Evolutionary conservation across 345 rosid species (phyloP).

Genomic region (Aquilaria sinensis): DNA sequence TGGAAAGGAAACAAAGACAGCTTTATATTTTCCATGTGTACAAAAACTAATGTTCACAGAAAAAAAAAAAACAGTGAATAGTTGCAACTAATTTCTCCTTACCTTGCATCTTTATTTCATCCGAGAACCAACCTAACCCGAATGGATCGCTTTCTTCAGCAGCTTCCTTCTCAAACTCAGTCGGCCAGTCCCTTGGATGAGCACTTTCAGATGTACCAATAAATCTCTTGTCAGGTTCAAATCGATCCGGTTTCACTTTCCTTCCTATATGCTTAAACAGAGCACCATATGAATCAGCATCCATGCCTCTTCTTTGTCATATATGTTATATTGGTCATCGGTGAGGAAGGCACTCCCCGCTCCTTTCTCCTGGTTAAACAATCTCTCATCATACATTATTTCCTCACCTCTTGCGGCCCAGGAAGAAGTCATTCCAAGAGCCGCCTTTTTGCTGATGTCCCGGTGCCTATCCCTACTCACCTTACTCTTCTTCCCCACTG

Average conservation of each 20-base stretch:
- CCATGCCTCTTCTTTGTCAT: constrained; percentile 75
- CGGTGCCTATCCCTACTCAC: constrained; percentile 86
- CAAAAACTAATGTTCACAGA: too few species aligned
- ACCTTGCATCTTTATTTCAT: constrained; percentile 47
- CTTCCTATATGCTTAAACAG: constrained; percentile 79
- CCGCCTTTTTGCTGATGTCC: constrained; percentile 90
- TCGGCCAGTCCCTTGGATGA: constrained; percentile 72
- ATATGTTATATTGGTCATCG: constrained; percentile 89
- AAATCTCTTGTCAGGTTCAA: constrained; percentile 80
- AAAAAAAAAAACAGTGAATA: too few species aligned
- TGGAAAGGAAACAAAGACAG: too few species aligned
- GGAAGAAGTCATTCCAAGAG: constrained; percentile 89
- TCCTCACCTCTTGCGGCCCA: constrained; percentile 83
- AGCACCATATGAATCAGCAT: constrained; percentile 76
- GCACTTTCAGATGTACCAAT: constrained; percentile 61
- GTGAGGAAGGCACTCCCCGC: constrained; percentile 91
- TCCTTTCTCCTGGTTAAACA: constrained; percentile 97
- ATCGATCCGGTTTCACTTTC: constrained; percentile 77
- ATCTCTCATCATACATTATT: constrained; percentile 83
- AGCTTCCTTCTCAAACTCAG: constrained; percentile 73
- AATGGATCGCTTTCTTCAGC: constrained; percentile 89
- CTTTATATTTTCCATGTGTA: too few species aligned
- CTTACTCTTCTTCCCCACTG: constrained; percentile 98
- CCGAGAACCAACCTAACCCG: constrained; percentile 76
- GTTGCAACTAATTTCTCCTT: too few species aligned